Percentiles rank a stretch among this genome's conserved stretches.
These are phyloP conservation scores for Phaeosphaeria sp. DNA, from an alignment of 2,329 filamentous ascomycete species.

Conservation along the genomic window DNA sequence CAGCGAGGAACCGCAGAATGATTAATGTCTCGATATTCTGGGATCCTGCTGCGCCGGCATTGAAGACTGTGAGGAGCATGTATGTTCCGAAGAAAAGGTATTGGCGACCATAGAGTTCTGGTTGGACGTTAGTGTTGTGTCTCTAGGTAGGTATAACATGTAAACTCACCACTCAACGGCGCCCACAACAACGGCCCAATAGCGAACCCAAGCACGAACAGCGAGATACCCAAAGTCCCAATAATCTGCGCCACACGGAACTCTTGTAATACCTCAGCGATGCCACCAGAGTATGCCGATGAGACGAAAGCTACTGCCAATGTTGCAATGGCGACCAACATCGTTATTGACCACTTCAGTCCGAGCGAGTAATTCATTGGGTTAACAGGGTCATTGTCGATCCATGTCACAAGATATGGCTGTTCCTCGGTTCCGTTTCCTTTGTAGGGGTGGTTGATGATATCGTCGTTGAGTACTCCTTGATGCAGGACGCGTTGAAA, in stretches of 20 bases:
- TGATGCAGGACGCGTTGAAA: background rate
- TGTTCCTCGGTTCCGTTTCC: slow-evolving; percentile 43
- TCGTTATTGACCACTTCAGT: slow-evolving; percentile 72
- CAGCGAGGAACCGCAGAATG: slow-evolving; percentile 55
- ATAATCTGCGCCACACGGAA: slow-evolving; percentile 63
- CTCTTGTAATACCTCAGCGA: slow-evolving; percentile 60
- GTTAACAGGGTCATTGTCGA: slow-evolving; percentile 71
- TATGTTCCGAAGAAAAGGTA: slow-evolving; percentile 48
- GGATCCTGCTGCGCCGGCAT: slow-evolving; percentile 51
- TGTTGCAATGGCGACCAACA: slow-evolving; percentile 69
- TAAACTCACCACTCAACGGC: slow-evolving; percentile 44
- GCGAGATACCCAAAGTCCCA: slow-evolving; percentile 67
- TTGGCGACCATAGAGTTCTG: slow-evolving; percentile 63
- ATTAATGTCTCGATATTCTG: slow-evolving; percentile 55
- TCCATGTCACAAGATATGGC: slow-evolving; percentile 73
- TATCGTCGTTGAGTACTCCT: background rate
- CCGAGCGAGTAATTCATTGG: slow-evolving; percentile 64
- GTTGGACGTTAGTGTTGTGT: background rate
- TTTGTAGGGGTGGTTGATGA: background rate
- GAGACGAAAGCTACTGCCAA: slow-evolving; percentile 74
- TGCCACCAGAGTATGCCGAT: slow-evolving; percentile 69
- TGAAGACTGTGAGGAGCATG: slow-evolving; percentile 48
- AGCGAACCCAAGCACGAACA: slow-evolving; percentile 69
- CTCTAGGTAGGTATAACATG: background rate
- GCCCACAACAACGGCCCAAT: slow-evolving; percentile 72